Base-by-base conservation (phyloP, 805 yeast species). In the Pichia nakasei region DNA sequence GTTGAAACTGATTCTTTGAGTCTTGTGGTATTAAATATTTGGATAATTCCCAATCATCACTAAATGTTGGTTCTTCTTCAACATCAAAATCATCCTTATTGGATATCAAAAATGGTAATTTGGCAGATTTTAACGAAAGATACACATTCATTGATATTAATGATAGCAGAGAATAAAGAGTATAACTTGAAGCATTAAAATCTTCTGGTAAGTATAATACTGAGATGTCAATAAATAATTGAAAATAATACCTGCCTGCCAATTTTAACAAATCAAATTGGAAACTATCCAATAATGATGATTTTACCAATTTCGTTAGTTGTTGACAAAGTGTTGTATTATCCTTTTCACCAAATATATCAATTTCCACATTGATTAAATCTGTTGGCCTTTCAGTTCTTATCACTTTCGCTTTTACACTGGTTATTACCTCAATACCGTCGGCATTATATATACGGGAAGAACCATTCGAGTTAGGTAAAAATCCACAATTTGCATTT, bases 391-490 rank as follows among this genome's bases (percentile, higher is more conserved):
- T 47, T 49, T 63, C 47, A 2, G 58, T 46, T 29, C 52, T 44
- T 41, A 85, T 84, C 3, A 89, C 96, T 54, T 84, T 83, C 12
- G 89, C 77, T 63, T 93, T 93, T 39, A 91, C 74, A 56, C 97
- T 93, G 5, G 87, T 91, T 29, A 93, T 82, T 54, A 96, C 87
- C 63, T 93, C 97, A 48, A 87, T 78, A 20, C 98, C 97, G 61
- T 91, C 97, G 39, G 84, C 73, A 29, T 87, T 74, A 50, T 88
- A 73, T 18, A 91, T 76, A 65, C 95, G 74, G 0, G 97, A 83
- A 2, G 97, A 88, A 13, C 98, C 98, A 64, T 91, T 86, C 3
- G 96, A 84, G 41, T 81, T 76, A 0, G 95, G 93, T 47, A 93
- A 69, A 54, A 91, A 83, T 40, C 82, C 82, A 8, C 85, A 78